Base-by-base conservation (phyloP, 257 asterid species). In the Petrea volubilis region DNA sequence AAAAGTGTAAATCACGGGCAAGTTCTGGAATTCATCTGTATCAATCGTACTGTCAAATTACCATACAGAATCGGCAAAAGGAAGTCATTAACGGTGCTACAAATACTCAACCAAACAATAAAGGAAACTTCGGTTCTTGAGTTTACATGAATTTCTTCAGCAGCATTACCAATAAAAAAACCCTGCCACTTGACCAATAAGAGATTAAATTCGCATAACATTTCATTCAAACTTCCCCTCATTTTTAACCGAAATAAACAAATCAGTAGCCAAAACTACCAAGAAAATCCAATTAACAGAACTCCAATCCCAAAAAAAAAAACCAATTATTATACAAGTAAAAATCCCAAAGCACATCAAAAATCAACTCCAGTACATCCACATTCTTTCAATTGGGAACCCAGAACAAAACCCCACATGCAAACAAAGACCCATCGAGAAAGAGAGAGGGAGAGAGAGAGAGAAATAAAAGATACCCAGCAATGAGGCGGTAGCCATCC, bases 401-500 rank as follows among this genome's bases (percentile, higher is more conserved):
- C 17, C 55, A 23, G 33, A 31, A 73, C 69, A 46, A 36, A 29
- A 58, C 58, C 56, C 53, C 80, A 79, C 81, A 74, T 75, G 80
- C 60, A 71, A 17, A 41, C 21, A 1, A 21, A 24, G 31, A 56
- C 29, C 46, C 36, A 36, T n/a, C n/a, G n/a, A n/a, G n/a, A n/a
- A n/a, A n/a, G n/a, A n/a, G n/a, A n/a, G n/a, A n/a, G n/a, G n/a
- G n/a, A n/a, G n/a, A n/a, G n/a, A n/a, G n/a, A n/a, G n/a, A n/a
- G n/a, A n/a, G n/a, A n/a, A 59, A 14, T 0, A 53, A 50, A 38
- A 6, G 20, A 28, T 84, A 90, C 96, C 96, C 95, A 47, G 96
- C 93, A 60, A 90, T 86, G 83, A 90, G 97, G 81, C 97, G 96
- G 78, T 84, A 85, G n/a, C 97, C 96, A 44, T 76, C 88, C 84